phyloP scores from a whole-genome alignment of 768 basidiomycete species.

The Postia placenta region DNA sequence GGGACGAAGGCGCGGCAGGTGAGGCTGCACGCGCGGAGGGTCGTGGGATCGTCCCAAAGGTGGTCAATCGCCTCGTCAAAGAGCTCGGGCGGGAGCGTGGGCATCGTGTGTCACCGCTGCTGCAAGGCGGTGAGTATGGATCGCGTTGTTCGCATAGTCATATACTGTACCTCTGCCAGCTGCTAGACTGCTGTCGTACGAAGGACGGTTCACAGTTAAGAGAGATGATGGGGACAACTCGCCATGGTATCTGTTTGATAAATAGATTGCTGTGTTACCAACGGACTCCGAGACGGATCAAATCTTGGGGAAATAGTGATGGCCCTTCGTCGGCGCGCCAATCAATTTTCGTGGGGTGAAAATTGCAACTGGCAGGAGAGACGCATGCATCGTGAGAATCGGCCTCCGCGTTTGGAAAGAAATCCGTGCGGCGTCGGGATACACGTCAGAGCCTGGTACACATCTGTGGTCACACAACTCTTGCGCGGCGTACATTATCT shows the following conservation, averaged over 20 bases:
- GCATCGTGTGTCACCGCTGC: conserved; percentile 1
- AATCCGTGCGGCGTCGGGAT: not conserved
- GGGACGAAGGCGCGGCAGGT: conserved; percentile 20
- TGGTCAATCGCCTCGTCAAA: conserved; percentile 23
- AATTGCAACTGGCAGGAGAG: too few relatives aligned
- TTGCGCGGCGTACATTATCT: too few relatives aligned
- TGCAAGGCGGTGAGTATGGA: not conserved
- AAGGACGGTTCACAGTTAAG: too few relatives aligned
- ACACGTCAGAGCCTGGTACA: not conserved
- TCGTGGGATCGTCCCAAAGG: conserved; percentile 21
- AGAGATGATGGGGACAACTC: too few relatives aligned
- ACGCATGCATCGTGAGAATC: too few relatives aligned
- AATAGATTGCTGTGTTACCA: not conserved
- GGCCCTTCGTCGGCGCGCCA: too few relatives aligned
- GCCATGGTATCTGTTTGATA: not conserved
- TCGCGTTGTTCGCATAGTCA: not conserved
- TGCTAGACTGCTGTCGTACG: too few relatives aligned
- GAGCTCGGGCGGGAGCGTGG: conserved; percentile 22
- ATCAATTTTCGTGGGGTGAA: not conserved
- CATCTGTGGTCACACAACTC: too few relatives aligned
- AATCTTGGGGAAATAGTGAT: not conserved
- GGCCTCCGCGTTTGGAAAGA: too few relatives aligned
- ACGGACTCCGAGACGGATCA: not conserved
- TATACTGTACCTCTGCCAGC: too few relatives aligned
- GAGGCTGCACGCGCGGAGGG: conserved; percentile 21